Percentiles rank a stretch among this genome's conserved stretches.
phyloP scores from a whole-genome alignment of 148 eudicot genomes.

The Oxyria digyna region DNA sequence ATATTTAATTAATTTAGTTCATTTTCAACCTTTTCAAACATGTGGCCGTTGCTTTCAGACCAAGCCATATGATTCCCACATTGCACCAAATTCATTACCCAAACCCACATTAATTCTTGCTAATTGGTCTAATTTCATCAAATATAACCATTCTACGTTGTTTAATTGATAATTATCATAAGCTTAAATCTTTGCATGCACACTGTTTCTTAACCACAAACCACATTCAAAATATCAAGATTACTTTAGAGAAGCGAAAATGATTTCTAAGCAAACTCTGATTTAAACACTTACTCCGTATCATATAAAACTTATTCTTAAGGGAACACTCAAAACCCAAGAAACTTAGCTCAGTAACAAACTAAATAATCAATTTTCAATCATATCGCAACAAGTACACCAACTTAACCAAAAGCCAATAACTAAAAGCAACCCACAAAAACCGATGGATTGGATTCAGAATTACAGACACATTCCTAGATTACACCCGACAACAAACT shows the following conservation, averaged over 20 bases:
- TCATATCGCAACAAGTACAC: not conserved
- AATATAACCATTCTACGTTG: no score
- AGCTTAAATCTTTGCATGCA: no score
- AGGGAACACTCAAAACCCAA: not conserved
- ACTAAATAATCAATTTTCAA: not conserved
- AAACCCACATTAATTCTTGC: not conserved
- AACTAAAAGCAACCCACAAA: not conserved
- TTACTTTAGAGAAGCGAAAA: no score
- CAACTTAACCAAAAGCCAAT: not conserved
- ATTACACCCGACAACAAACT: not conserved
- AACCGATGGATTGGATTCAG: constrained; percentile 2
- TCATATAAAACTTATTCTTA: no score
- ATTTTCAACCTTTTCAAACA: not conserved
- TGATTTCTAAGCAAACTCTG: no score
- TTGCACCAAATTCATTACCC: not conserved
- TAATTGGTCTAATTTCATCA: no score
- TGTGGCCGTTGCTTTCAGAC: not conserved
- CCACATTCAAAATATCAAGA: no score
- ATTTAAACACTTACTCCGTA: no score
- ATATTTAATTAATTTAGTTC: no score
- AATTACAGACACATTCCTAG: not conserved
- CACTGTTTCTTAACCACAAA: no score
- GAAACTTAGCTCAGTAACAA: not conserved
- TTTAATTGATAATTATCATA: no score
- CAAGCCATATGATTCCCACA: not conserved